Base-by-base conservation (phyloP, 2,329 filamentous ascomycete species). In the Botrytis galanthina region DNA sequence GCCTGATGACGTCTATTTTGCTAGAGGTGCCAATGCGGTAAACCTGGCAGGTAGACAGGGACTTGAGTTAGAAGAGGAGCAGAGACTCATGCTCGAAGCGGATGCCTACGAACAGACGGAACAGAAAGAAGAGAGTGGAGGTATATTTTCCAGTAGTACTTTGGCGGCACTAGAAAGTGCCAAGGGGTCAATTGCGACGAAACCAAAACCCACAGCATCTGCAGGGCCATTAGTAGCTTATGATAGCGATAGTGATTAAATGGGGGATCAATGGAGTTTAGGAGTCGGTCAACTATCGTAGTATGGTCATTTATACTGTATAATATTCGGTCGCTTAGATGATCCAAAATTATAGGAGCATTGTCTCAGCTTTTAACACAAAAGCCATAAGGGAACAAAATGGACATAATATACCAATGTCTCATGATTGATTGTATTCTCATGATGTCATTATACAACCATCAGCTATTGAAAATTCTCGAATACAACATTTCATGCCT, bases 1-100 rank as follows among this genome's bases (percentile, higher is more conserved):
- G 2, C 95, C 95, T 0, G 96, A 99, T 81, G 92, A 96, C 75
- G 90, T 99, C 39, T 97, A 97, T 88, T 97, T 95, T 83, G 93
- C 94, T 0, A 87, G 93, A 64, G 93, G 95, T 51, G 88, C 90
- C 77, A 90, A 90, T 76, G 88, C 89, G 0, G 88, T 91, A 44
- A 90, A 90, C 78, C 88, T 88, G 0, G 80, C 84, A 4, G 88
- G 88, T 1, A 83, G 88, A 54, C 82, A 88, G 66, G 90, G 89
- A 0, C 86, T 88, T 73, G 90, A 92, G 76, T 86, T 88, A 73
- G 90, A 92, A 79, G 85, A 90, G 66, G 86, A 92, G 78, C 86
- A 90, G 75, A 84, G 84, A 73, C 77, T 88, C 75, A 85, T 92
- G 80, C 84, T 85, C 51, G 87, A 88, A 35, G 87, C 83, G 12